These are phyloP conservation scores for Cornus kousa DNA, from an alignment of 148 eudicot species.

Conservation along the genomic window DNA sequence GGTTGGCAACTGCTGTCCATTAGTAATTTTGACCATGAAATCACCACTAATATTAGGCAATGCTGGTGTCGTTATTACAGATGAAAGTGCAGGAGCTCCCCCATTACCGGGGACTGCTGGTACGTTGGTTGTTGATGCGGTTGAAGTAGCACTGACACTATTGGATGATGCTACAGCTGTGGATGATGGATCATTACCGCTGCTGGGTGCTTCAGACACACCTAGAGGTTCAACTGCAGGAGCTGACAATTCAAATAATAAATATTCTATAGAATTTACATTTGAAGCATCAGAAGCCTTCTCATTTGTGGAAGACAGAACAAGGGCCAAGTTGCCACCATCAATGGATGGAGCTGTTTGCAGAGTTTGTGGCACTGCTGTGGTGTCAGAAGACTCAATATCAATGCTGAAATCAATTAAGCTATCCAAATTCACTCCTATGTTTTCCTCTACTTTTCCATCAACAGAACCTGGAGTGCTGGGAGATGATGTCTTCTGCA, in stretches of 20 bases:
- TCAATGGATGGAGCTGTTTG: conserved; percentile 8
- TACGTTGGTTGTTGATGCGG: conserved; percentile 6
- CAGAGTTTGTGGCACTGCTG: not conserved
- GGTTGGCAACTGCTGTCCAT: not conserved
- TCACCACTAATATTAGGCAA: conserved; percentile 14
- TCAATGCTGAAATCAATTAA: conserved; percentile 40
- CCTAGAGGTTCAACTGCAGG: conserved; percentile 31
- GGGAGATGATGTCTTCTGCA: conserved; percentile 34
- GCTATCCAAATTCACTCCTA: conserved; percentile 32
- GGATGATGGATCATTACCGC: conserved; percentile 12
- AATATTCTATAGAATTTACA: conserved; percentile 48
- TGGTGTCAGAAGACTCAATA: conserved; percentile 29
- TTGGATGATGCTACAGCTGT: conserved; percentile 19
- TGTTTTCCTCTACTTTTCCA: conserved; percentile 24
- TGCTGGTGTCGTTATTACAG: conserved; percentile 18
- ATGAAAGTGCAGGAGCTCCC: not conserved
- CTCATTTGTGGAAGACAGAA: conserved; percentile 23
- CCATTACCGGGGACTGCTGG: conserved; percentile 4
- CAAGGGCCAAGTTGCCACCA: conserved; percentile 19
- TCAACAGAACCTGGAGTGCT: conserved; percentile 16
- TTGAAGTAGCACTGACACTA: conserved; percentile 9
- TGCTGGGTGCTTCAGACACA: conserved; percentile 12
- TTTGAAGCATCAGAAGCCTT: conserved; percentile 27
- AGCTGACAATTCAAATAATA: conserved; percentile 49
- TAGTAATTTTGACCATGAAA: conserved; percentile 1